Evolutionary conservation across 2,329 filamentous ascomycete genomes (phyloP).

Genomic region (Fusarium hainanense): DNA sequence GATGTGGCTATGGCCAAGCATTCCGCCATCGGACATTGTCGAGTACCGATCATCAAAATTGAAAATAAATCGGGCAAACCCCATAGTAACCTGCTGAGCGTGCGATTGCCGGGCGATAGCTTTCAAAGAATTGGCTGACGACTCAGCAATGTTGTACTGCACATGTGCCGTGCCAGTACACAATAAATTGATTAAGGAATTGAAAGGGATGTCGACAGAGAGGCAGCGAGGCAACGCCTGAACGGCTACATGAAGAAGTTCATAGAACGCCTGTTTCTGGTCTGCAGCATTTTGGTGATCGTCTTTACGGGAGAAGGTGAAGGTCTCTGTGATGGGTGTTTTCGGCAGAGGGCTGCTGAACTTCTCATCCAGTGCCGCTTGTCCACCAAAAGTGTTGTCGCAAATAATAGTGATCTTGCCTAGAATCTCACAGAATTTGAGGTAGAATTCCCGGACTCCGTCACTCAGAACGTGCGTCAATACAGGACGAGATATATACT

Average conservation of each 20-base stretch:
- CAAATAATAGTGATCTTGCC: constrained; percentile 97
- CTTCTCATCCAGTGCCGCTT: constrained; percentile 95
- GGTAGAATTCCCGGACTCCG: constrained; percentile 84
- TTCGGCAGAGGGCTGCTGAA: constrained; percentile 89
- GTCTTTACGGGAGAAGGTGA: constrained; percentile 88
- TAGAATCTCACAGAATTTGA: constrained; percentile 91
- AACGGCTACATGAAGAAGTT: constrained; percentile 92
- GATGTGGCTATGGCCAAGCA: constrained; percentile 93
- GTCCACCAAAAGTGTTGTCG: constrained; percentile 96
- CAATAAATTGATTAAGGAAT: constrained; percentile 90
- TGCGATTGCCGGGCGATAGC: constrained; percentile 94
- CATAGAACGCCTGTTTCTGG: constrained; percentile 94
- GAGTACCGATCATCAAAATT: constrained; percentile 98
- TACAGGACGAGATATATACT: constrained; percentile 74
- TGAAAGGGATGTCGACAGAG: constrained; percentile 90
- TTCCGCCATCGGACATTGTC: constrained; percentile 97
- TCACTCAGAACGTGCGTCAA: constrained; percentile 75
- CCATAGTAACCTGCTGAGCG: constrained; percentile 94
- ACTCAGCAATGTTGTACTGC: constrained; percentile 89
- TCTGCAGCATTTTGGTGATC: constrained; percentile 79
- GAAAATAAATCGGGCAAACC: constrained; percentile 97
- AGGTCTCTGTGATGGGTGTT: constrained; percentile 93
- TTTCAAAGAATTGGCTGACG: constrained; percentile 92
- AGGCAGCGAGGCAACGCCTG: constrained; percentile 95
- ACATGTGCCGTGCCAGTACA: constrained; percentile 98